phyloP scores from a whole-genome alignment of 345 rosid genomes.

The Excoecaria cochinchinensis region DNA sequence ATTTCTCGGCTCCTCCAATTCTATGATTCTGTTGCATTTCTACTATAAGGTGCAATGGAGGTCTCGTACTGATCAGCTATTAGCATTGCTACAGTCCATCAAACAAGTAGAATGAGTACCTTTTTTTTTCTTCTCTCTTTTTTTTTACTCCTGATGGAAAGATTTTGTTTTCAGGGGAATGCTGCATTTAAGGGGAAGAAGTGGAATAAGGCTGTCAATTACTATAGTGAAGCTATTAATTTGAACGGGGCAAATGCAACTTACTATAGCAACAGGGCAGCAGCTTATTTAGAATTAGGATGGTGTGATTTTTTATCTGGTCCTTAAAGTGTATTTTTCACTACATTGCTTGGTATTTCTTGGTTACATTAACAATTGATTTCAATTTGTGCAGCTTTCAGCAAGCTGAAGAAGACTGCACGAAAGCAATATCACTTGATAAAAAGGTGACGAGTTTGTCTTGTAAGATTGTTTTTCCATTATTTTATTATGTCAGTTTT shows the following conservation, averaged over 20 bases:
- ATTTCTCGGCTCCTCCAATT: background rate
- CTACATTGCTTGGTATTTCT: background rate
- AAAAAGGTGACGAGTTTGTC: slow-evolving; percentile 53
- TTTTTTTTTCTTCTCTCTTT: background rate
- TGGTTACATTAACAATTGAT: slow-evolving; percentile 4
- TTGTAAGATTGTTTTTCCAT: background rate
- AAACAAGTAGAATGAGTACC: background rate
- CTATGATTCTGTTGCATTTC: background rate
- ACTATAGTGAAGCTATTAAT: slow-evolving; percentile 83
- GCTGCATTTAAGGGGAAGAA: slow-evolving; percentile 77
- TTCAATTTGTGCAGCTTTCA: slow-evolving; percentile 55
- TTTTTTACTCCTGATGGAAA: slow-evolving; percentile 11
- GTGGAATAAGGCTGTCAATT: slow-evolving; percentile 83
- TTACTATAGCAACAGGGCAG: slow-evolving; percentile 78
- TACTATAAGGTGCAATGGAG: background rate
- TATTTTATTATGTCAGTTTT: background rate
- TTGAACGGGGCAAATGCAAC: slow-evolving; percentile 69
- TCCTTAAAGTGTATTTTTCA: slow-evolving; percentile 5
- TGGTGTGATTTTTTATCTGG: slow-evolving; percentile 40
- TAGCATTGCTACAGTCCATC: background rate
- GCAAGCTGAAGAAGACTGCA: slow-evolving; percentile 91
- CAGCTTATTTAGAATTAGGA: slow-evolving; percentile 78
- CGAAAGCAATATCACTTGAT: slow-evolving; percentile 68
- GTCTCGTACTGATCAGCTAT: background rate
- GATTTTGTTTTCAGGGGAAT: slow-evolving; percentile 63